Conservation (phyloP, 2,329 filamentous ascomycete species). For the Stemphylium lycopersici region DNA sequence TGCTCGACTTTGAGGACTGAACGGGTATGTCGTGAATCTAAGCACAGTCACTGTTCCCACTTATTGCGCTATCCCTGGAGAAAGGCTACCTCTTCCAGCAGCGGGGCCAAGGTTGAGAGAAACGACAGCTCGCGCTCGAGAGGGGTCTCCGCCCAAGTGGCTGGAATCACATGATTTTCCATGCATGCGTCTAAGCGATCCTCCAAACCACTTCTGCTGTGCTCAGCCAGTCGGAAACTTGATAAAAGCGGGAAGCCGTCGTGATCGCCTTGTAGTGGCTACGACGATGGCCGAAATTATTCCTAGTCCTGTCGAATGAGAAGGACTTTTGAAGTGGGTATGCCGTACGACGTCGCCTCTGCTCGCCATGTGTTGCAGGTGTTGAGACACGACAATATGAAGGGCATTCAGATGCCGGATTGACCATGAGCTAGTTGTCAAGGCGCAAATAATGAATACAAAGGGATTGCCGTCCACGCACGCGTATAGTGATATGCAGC, state of each 20-base stretch:
- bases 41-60: not conserved
- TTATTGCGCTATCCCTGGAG: not conserved
- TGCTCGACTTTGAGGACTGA: conserved; percentile 48
- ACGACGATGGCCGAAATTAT: conserved; percentile 17
- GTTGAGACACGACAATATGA: conserved; percentile 27
- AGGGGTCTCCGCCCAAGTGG: conserved; percentile 2
- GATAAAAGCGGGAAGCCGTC: conserved; percentile 28
- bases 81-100: not conserved
- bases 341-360: conserved; percentile 30
- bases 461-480: not conserved
- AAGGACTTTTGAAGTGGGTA: conserved; percentile 15
- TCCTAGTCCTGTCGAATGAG: conserved; percentile 23
- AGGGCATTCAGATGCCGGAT: not conserved
- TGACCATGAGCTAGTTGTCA: not conserved
- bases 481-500: not conserved
- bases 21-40: not conserved
- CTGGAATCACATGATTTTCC: conserved; percentile 34
- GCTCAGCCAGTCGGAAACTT: conserved; percentile 40
- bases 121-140: not conserved
- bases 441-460: conserved; percentile 9
- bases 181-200: conserved; percentile 42
- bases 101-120: not conserved
- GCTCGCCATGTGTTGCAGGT: conserved; percentile 18
- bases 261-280: conserved; percentile 28
- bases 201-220: conserved; percentile 26